Evolutionary conservation across 768 basidiomycete species (phyloP).

Genomic region (Hericium erinaceus): DNA sequence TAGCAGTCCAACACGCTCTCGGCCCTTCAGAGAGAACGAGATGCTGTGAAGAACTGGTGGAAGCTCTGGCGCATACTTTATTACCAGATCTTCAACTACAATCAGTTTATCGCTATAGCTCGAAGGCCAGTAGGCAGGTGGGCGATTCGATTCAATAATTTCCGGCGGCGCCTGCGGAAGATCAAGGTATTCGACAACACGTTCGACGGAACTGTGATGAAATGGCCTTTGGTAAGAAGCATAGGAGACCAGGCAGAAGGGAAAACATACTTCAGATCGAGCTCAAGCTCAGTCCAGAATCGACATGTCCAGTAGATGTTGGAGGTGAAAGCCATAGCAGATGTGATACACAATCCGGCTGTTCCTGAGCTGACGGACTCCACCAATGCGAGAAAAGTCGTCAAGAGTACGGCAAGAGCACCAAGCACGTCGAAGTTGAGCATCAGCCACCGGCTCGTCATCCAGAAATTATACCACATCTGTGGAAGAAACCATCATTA

Average conservation of each 20-base stretch:
- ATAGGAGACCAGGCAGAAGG: background rate
- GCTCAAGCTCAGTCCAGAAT: constrained; percentile 49
- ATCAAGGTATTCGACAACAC: constrained; percentile 84
- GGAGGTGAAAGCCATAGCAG: constrained; percentile 53
- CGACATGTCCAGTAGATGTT: constrained; percentile 43
- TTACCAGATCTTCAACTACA: constrained; percentile 60
- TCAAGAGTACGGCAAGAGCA: constrained; percentile 61
- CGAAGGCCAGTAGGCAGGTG: constrained; percentile 92
- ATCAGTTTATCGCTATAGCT: constrained; percentile 54
- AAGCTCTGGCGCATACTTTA: constrained; percentile 81
- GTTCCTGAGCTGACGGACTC: constrained; percentile 49
- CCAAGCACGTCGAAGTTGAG: constrained; percentile 78
- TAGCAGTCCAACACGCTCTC: constrained; percentile 70
- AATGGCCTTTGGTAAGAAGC: background rate
- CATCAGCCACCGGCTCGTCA: constrained; percentile 81
- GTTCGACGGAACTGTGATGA: constrained; percentile 66
- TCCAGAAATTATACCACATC: constrained; percentile 89
- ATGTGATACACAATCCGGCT: constrained; percentile 69
- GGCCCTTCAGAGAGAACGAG: constrained; percentile 61
- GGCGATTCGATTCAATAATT: constrained; percentile 60
- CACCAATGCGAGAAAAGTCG: constrained; percentile 67
- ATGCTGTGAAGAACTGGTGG: constrained; percentile 71
- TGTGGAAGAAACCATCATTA: constrained; percentile 13
- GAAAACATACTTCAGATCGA: constrained; percentile 58
- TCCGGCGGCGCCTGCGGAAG: constrained; percentile 82